phyloP scores from a whole-genome alignment of 1,284 basidiomycete species.

The Cryptococcus sp. region DNA sequence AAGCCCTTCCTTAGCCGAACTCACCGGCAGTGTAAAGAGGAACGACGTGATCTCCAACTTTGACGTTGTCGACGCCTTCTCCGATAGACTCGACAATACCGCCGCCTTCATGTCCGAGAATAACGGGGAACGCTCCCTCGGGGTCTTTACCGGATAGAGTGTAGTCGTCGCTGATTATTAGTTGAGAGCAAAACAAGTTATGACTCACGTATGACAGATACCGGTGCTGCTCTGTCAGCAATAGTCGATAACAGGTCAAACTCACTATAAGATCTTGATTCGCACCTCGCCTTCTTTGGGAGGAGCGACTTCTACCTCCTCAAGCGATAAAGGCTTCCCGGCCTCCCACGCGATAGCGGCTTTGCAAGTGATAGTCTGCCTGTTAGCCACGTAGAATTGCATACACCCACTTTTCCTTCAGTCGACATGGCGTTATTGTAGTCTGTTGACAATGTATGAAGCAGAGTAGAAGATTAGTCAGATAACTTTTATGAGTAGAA shows the following conservation, averaged over 20 bases:
- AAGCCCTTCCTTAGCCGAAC: constrained; percentile 22
- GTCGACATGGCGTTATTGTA: constrained; percentile 23
- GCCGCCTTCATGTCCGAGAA: constrained; percentile 79
- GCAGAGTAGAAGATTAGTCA: neutral
- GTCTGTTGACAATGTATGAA: neutral
- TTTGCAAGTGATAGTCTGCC: constrained; percentile 80
- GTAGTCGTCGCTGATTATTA: constrained; percentile 69
- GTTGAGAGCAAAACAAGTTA: neutral
- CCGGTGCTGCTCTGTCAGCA: constrained; percentile 58
- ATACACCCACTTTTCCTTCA: constrained; percentile 21
- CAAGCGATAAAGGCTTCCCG: constrained; percentile 79
- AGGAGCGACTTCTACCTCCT: constrained; percentile 90
- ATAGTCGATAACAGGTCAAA: constrained; percentile 13
- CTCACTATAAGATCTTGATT: constrained; percentile 83
- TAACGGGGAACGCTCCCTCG: constrained; percentile 94
- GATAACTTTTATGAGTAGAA: neutral
- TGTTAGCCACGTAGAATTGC: neutral
- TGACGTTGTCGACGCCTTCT: constrained; percentile 85
- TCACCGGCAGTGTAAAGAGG: constrained; percentile 87
- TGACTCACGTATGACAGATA: constrained; percentile 85
- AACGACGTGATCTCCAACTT: constrained; percentile 87
- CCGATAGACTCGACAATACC: constrained; percentile 83
- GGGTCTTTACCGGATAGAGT: constrained; percentile 95
- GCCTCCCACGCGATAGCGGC: constrained; percentile 97
- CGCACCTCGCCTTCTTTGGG: constrained; percentile 89